Evolutionary conservation across 176 grass and related monocot species (phyloP).

Genomic region (Cocos nucifera): DNA sequence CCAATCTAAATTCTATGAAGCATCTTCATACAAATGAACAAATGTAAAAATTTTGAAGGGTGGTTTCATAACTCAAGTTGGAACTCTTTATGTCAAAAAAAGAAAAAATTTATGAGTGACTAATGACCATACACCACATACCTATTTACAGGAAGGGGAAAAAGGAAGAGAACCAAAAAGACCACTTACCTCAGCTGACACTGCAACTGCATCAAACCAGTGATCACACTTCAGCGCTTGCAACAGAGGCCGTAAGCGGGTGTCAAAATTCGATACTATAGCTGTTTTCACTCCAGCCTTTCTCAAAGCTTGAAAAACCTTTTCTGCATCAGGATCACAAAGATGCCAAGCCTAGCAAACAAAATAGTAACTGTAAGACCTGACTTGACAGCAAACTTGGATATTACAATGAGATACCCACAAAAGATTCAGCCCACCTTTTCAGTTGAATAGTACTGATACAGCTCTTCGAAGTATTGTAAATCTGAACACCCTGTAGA

Average conservation of each 20-base stretch:
- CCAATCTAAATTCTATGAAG: too few species aligned
- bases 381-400: not conserved
- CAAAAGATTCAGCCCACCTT: constrained; percentile 41
- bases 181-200: constrained; percentile 73
- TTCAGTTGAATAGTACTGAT: constrained; percentile 81
- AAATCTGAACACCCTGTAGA: constrained; percentile 86
- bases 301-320: constrained; percentile 65
- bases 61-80: too few species aligned
- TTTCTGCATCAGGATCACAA: constrained; percentile 72
- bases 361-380: constrained; percentile 21
- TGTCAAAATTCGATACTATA: constrained; percentile 94
- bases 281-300: constrained; percentile 88
- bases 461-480: constrained; percentile 93
- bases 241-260: constrained; percentile 71
- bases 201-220: constrained; percentile 91
- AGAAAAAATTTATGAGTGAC: too few species aligned
- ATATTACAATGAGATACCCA: not conserved
- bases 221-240: constrained; percentile 74
- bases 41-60: too few species aligned
- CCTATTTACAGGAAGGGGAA: not conserved
- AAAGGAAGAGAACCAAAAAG: not conserved
- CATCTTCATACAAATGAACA: too few species aligned
- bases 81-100: too few species aligned
- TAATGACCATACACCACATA: too few species aligned
- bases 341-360: constrained; percentile 74